These are phyloP conservation scores for Salvia hispanica DNA, from an alignment of 257 asterid genomes.

Conservation along the genomic window DNA sequence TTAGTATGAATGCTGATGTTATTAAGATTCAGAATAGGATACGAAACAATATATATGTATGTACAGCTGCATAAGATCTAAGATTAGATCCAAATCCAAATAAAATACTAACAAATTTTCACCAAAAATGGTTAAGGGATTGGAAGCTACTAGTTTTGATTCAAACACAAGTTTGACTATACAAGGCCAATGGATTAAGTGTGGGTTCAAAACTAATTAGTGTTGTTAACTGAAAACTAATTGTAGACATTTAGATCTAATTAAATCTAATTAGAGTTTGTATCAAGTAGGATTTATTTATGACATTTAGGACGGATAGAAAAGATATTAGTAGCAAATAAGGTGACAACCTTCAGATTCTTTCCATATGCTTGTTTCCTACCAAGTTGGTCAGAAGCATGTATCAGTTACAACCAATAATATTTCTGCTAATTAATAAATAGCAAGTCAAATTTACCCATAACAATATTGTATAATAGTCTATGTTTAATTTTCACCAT, in stretches of 20 bases:
- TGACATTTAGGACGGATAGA: neutral
- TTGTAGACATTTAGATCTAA: no score
- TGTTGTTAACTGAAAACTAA: no score
- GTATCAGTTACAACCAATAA: neutral
- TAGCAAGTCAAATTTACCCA: neutral
- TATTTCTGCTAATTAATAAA: neutral
- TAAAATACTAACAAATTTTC: neutral
- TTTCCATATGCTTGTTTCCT: slow-evolving; percentile 3
- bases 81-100: slow-evolving; percentile 9
- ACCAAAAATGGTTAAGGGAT: neutral
- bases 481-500: no score
- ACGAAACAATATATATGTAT: slow-evolving; percentile 13
- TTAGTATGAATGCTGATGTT: slow-evolving; percentile 23
- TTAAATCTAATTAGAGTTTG: no score
- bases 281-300: no score
- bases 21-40: slow-evolving; percentile 15
- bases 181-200: no score
- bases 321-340: slow-evolving; percentile 7
- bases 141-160: neutral
- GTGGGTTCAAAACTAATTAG: no score
- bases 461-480: no score
- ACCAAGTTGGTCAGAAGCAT: slow-evolving; percentile 1
- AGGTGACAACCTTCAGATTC: slow-evolving; percentile 4
- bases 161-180: neutral
- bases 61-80: slow-evolving; percentile 23